Conservation (phyloP, 1,284 basidiomycete species). For the Malassezia obtusa region DNA sequence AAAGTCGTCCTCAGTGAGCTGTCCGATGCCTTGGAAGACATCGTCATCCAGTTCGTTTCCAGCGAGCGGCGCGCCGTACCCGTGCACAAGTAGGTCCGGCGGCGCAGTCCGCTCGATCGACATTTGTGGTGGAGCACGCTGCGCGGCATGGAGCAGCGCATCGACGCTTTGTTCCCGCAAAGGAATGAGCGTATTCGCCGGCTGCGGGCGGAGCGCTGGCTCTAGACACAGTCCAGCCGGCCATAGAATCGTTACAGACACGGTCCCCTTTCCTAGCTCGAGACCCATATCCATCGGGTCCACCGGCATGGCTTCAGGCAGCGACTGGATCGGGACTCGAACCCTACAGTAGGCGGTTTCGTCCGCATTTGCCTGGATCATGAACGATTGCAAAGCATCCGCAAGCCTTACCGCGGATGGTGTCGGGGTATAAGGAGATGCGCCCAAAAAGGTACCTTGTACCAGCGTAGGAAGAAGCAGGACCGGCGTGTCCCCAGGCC, state of each 20-base stretch:
- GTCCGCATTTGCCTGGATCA: neutral
- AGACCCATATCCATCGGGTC: constrained; percentile 4
- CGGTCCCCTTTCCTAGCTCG: neutral
- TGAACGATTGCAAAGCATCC: neutral
- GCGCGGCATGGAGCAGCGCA: neutral
- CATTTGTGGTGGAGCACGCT: neutral
- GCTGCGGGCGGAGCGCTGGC: neutral
- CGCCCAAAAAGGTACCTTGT: neutral
- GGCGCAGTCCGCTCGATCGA: neutral
- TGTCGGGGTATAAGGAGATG: neutral
- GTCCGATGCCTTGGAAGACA: constrained; percentile 10
- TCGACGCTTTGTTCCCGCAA: neutral
- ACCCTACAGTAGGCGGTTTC: neutral
- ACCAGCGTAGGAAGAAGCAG: constrained; percentile 5
- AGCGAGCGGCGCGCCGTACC: neutral
- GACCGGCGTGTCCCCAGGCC: neutral
- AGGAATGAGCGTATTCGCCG: neutral
- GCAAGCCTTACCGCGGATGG: neutral
- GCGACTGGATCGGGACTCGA: neutral
- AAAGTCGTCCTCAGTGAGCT: constrained; percentile 17
- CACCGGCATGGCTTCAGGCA: neutral
- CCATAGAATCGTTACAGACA: constrained; percentile 1
- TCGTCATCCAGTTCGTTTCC: neutral
- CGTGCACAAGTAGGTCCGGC: neutral
- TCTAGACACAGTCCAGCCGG: constrained; percentile 7